Conservation (phyloP, 768 basidiomycete genomes). For the Lactifluus rugatus region DNA sequence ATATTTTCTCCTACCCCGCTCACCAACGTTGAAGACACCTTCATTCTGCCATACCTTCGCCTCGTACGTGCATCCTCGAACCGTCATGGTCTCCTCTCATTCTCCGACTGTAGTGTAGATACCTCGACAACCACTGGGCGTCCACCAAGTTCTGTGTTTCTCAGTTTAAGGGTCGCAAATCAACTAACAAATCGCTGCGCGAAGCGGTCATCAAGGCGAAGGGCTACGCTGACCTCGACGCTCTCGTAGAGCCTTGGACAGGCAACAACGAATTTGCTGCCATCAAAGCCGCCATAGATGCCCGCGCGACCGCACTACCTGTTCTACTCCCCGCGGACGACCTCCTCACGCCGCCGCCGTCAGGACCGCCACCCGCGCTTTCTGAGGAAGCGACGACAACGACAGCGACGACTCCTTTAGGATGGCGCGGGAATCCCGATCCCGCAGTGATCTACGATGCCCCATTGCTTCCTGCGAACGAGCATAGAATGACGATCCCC, state of each 20-base stretch:
- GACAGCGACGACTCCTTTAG: constrained; percentile 12
- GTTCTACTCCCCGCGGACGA: constrained; percentile 8
- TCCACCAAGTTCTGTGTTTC: constrained; percentile 82
- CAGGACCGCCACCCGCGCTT: background rate
- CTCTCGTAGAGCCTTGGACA: constrained; percentile 16
- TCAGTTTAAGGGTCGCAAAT: constrained; percentile 70
- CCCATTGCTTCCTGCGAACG: constrained; percentile 17
- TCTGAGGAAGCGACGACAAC: background rate
- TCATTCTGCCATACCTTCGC: constrained; percentile 67
- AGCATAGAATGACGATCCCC: constrained; percentile 9
- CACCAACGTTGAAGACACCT: constrained; percentile 52
- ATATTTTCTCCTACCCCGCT: constrained; percentile 70
- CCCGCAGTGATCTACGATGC: constrained; percentile 13
- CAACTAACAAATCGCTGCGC: constrained; percentile 46
- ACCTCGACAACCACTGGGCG: constrained; percentile 70
- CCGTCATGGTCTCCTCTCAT: background rate
- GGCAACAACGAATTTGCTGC: constrained; percentile 20
- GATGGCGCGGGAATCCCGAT: constrained; percentile 20
- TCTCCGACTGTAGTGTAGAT: constrained; percentile 42
- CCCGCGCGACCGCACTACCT: constrained; percentile 5
- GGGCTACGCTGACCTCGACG: constrained; percentile 29
- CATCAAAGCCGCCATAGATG: constrained; percentile 13
- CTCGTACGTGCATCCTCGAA: constrained; percentile 39
- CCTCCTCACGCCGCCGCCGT: too few species aligned
- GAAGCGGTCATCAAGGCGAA: constrained; percentile 52